These are phyloP conservation scores for Pythium aristosporum DNA, from an alignment of 352 stramenopile species.

Conservation along the genomic window DNA sequence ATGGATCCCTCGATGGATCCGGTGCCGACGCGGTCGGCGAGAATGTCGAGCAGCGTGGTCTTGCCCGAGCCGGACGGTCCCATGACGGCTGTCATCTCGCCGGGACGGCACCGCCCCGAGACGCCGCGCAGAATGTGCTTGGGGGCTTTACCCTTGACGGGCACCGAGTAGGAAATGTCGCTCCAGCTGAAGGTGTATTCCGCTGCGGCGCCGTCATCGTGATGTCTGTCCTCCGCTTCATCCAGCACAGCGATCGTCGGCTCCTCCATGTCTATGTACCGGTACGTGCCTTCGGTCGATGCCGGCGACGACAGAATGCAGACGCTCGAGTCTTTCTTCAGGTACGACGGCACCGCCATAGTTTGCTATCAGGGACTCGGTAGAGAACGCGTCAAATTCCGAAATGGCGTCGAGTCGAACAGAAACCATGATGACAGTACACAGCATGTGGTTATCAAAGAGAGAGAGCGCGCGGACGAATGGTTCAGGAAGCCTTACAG, in stretches of 20 bases:
- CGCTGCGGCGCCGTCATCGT: neutral
- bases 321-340: constrained; percentile 8
- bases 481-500: too few species aligned
- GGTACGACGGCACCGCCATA: neutral
- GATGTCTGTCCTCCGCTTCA: neutral
- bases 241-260: constrained; percentile 8
- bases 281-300: constrained; percentile 6
- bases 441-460: too few species aligned
- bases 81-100: constrained; percentile 71
- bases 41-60: constrained; percentile 61
- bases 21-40: constrained; percentile 44
- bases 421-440: too few species aligned
- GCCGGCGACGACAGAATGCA: constrained; percentile 14
- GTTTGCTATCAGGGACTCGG: too few species aligned
- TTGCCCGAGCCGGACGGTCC: constrained; percentile 64
- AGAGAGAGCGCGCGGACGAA: too few species aligned
- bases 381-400: neutral
- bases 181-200: constrained; percentile 8
- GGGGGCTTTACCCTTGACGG: neutral
- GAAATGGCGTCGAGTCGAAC: neutral
- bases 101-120: constrained; percentile 50
- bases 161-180: constrained; percentile 1
- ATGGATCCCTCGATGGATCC: constrained; percentile 33
- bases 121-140: constrained; percentile 53
- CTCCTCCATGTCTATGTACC: constrained; percentile 1